Evolutionary conservation across 208 protist genomes (phyloP), one percentile per base, ranked within the genome.

Genomic region (Trypanosoma caninum): DNA sequence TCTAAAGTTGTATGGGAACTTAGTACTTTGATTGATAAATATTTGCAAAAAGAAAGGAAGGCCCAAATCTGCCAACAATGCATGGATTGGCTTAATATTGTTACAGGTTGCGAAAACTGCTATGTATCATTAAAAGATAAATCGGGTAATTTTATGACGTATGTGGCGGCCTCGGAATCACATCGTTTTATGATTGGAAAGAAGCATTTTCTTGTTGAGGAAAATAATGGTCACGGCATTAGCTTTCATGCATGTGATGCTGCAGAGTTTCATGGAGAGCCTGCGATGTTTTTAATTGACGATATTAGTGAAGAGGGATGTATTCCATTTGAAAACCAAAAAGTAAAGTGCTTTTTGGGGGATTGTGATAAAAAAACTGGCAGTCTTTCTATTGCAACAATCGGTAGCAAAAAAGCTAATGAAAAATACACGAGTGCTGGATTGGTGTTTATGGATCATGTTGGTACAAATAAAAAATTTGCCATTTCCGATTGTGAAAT

Each of bases 81-180:
- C 57, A 67, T 84, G 28, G 73, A 81, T n/a, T 84, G 73, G 74
- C 48, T 84, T 37, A 68, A 35, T 40, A 47, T 67, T 53, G 65
- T 69, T 40, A 80, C 70, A 5, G 74, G 65, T 18, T 74, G 73
- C 45, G 54, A 74, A 14, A 60, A 80, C 57, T 68, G 74, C 16
- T 80, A 76, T 52, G 38, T 80, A 28, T 77, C 69, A n/a, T 46
- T 84, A 31, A n/a, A 28, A 27, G 59, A 66, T 41, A 11, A 47
- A 25, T 3, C 18, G 16, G 34, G 52, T 38, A 34, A 50, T 57
- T 31, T 14, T 16, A 38, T 74, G 13, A 74, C 59, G 0, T 80
- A 77, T 57, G 66, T 78, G 11, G 69, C 70, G 10, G 73, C 78
- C 3, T 76, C 74, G 2, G 30, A 63, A 30, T 80, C 69, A 35